These are phyloP conservation scores for Pilobolus umbonatus DNA, from an alignment of 192 early-diverging fungal species.

Conservation along the genomic window DNA sequence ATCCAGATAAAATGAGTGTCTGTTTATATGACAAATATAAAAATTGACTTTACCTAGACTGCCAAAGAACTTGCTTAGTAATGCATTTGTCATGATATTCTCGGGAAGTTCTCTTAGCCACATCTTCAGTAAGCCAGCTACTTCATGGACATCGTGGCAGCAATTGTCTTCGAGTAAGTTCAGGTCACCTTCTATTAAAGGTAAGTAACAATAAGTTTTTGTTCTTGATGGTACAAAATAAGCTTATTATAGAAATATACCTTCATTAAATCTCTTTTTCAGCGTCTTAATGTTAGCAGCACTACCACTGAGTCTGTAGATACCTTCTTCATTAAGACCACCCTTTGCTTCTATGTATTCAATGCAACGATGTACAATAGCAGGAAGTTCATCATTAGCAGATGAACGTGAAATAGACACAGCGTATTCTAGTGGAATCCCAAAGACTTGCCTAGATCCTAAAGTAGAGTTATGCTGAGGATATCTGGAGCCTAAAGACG, in stretches of 20 bases:
- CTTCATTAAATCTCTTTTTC: conserved; percentile 76
- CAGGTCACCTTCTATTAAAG: conserved; percentile 63
- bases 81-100: conserved; percentile 80
- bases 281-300: conserved; percentile 65
- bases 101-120: conserved; percentile 86
- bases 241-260: not conserved
- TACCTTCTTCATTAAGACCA: conserved; percentile 88
- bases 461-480: conserved; percentile 16
- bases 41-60: conserved; percentile 54
- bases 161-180: conserved; percentile 51
- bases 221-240: too few species aligned
- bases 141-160: conserved; percentile 86
- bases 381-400: conserved; percentile 78
- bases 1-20: too few species aligned
- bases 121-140: conserved; percentile 89
- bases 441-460: conserved; percentile 53
- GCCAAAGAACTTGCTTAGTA: conserved; percentile 76
- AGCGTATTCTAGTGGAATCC: conserved; percentile 73
- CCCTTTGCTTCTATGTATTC: conserved; percentile 91
- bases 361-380: conserved; percentile 92
- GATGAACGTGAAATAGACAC: conserved; percentile 66
- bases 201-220: too few species aligned
- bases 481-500: not conserved
- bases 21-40: not conserved
- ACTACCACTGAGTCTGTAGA: conserved; percentile 88